A percentile compares a stretch with the other conserved stretches of the same genome.
These are phyloP conservation scores for Kurtzmaniella cleridarum DNA, from an alignment of 805 yeast species.

Conservation along the genomic window DNA sequence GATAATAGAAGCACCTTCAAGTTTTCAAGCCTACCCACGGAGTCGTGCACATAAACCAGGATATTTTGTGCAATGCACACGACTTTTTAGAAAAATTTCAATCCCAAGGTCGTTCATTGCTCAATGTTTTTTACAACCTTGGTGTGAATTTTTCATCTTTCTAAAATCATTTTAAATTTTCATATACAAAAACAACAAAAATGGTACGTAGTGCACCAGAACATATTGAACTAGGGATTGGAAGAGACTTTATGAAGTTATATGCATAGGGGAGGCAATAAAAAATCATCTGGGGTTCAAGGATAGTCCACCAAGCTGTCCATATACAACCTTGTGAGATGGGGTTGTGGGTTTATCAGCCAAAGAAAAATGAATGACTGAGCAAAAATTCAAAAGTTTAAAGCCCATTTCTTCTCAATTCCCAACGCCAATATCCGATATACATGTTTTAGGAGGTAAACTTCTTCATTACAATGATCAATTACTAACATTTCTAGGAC, in stretches of 20 bases:
- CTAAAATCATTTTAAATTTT: constrained; percentile 2
- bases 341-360: too few relatives aligned
- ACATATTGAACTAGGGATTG: background rate
- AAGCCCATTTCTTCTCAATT: too few relatives aligned
- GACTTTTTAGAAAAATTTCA: background rate
- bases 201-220: constrained; percentile 3
- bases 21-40: too few relatives aligned
- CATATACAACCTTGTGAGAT: too few relatives aligned
- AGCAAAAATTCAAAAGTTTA: too few relatives aligned
- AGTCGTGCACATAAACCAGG: background rate
- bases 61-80: background rate
- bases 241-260: background rate
- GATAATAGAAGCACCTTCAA: constrained; percentile 1
- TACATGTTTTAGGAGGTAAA: too few relatives aligned
- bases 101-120: background rate
- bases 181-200: constrained; percentile 3
- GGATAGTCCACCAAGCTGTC: too few relatives aligned
- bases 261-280: background rate
- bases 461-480: too few relatives aligned
- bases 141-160: background rate
- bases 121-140: background rate
- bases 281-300: too few relatives aligned
- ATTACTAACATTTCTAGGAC: constrained; percentile 31
- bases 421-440: too few relatives aligned
- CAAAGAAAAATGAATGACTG: too few relatives aligned